Percentiles rank a stretch among this genome's conserved stretches.
Evolutionary conservation across 129 eudicot genomes (phyloP).

Genomic region (Deinandra increscens): DNA sequence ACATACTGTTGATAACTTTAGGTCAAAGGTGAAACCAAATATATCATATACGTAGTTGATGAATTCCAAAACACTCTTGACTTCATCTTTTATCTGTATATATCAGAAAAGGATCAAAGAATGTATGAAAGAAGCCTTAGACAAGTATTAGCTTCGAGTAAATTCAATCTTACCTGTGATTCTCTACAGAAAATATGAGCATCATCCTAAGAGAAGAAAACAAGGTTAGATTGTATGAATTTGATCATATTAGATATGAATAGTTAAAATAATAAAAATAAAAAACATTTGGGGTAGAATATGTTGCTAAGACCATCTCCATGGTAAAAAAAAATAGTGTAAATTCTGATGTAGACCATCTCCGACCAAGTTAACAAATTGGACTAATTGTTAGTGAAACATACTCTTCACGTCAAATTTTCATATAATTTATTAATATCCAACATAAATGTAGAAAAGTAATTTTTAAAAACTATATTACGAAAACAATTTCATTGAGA

Average conservation of each 20-base stretch:
- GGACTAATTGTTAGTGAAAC: background rate
- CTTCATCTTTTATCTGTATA: slow-evolving; percentile 88
- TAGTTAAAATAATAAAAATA: background rate
- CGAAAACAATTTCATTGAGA: background rate
- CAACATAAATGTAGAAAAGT: too few relatives aligned
- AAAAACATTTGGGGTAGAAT: background rate
- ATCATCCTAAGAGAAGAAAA: slow-evolving; percentile 62
- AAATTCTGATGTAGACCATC: background rate
- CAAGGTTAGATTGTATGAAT: slow-evolving; percentile 15
- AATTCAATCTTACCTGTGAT: slow-evolving; percentile 59
- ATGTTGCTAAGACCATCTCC: background rate
- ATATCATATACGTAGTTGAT: slow-evolving; percentile 56
- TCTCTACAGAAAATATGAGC: slow-evolving; percentile 99
- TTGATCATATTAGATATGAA: background rate
- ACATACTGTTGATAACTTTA: slow-evolving; percentile 88
- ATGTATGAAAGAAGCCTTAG: background rate
- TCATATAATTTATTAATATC: too few relatives aligned
- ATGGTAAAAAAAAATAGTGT: background rate
- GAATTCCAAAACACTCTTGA: slow-evolving; percentile 70
- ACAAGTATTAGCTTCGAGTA: slow-evolving; percentile 1
- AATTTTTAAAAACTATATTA: too few relatives aligned
- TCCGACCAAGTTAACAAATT: background rate
- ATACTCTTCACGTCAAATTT: too few relatives aligned
- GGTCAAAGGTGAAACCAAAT: slow-evolving; percentile 90
- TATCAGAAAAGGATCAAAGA: slow-evolving; percentile 11